Conservation (phyloP, 2,329 filamentous ascomycete species). For the Beauveria asiatica region DNA sequence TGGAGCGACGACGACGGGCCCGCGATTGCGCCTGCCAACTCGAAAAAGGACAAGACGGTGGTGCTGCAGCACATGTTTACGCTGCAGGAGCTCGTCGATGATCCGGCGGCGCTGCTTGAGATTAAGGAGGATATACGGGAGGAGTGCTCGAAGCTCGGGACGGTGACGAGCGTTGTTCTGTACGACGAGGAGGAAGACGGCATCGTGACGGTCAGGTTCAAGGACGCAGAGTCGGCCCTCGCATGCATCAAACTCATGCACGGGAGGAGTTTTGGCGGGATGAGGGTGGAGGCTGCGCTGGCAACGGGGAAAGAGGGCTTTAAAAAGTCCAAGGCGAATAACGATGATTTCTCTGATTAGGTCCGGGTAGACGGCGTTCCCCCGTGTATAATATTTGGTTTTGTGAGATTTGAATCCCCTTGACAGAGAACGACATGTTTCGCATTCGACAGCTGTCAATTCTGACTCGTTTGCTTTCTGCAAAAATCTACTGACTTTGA, state of each 20-base stretch:
- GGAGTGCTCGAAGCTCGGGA: conserved; percentile 77
- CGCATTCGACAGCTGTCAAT: background rate
- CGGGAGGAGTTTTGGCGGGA: conserved; percentile 69
- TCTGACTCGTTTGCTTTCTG: no score
- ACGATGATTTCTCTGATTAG: conserved; percentile 26
- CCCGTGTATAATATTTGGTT: background rate
- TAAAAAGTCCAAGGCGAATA: conserved; percentile 54
- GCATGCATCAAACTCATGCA: conserved; percentile 69
- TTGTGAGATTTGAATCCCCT: background rate
- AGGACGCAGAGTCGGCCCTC: conserved; percentile 58
- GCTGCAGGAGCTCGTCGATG: conserved; percentile 72
- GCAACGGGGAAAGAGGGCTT: conserved; percentile 66
- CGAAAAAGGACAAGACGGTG: conserved; percentile 68
- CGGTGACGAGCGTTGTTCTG: conserved; percentile 83
- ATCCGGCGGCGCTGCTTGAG: conserved; percentile 72
- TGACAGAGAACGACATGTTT: background rate
- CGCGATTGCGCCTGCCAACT: conserved; percentile 33
- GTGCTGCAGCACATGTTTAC: conserved; percentile 94
- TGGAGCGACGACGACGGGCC: conserved; percentile 86
- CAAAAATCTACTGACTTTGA: no score
- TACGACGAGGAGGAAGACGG: conserved; percentile 83
- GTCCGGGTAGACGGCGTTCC: no score
- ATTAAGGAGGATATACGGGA: conserved; percentile 93
- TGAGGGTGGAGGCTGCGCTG: conserved; percentile 62
- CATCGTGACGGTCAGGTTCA: conserved; percentile 77